Percentiles rank a stretch among this genome's conserved stretches.
phyloP scores from a whole-genome alignment of 164 flowering plant species.

The Aristolochia fimbriata region DNA sequence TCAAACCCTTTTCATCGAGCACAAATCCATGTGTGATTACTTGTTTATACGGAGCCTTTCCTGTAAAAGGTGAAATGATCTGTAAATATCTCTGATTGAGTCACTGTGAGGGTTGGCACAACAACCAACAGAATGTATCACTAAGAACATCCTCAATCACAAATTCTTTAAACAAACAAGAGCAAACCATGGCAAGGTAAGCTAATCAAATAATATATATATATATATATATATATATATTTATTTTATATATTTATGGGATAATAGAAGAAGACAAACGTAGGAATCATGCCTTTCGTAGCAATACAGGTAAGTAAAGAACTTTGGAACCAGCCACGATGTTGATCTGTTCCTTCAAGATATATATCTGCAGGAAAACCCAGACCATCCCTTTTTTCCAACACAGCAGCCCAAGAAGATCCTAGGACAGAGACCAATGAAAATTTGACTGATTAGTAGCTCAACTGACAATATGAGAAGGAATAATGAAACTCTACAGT shows the following conservation, averaged over 20 bases:
- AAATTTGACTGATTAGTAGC: not conserved
- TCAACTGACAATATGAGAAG: not conserved
- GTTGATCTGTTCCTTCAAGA: slow-evolving; percentile 98
- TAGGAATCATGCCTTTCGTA: slow-evolving; percentile 40
- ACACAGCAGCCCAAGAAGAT: slow-evolving; percentile 97
- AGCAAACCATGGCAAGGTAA: no score
- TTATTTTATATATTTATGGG: no score
- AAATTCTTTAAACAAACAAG: no score
- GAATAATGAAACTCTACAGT: not conserved
- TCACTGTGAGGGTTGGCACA: no score
- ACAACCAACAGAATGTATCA: no score
- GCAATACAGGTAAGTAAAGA: slow-evolving; percentile 88
- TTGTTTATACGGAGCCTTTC: slow-evolving; percentile 77
- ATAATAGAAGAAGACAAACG: no score
- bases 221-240: not conserved
- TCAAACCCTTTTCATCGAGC: slow-evolving; percentile 88
- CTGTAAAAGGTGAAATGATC: slow-evolving; percentile 24
- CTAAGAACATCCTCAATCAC: no score
- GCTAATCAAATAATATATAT: not conserved
- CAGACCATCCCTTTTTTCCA: slow-evolving; percentile 58
- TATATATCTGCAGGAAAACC: slow-evolving; percentile 86
- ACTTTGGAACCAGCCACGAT: slow-evolving; percentile 99
- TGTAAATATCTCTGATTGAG: no score
- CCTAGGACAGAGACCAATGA: slow-evolving; percentile 27
- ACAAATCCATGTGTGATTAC: slow-evolving; percentile 98